A percentile compares a stretch with the other conserved stretches of the same genome.
Evolutionary conservation across 768 basidiomycete genomes (phyloP).

Genomic region (Pilatotrama ljubarskyi): DNA sequence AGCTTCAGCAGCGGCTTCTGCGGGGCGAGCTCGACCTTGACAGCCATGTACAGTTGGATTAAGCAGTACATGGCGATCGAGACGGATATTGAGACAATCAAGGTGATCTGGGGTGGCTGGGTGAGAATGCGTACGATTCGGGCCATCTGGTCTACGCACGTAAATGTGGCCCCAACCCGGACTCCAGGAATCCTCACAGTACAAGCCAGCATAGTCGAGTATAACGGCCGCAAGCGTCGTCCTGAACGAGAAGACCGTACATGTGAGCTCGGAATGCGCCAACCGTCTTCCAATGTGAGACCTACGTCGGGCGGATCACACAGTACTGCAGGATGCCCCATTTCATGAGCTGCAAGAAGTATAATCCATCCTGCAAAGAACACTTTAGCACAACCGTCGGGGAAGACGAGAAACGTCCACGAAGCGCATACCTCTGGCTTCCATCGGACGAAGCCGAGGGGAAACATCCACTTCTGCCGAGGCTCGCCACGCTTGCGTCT

Average conservation of each 20-base stretch:
- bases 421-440: constrained; percentile 53
- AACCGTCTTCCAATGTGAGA: background rate
- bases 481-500: constrained; percentile 44
- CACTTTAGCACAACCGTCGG: background rate
- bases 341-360: constrained; percentile 74
- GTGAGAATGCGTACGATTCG: background rate
- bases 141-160: constrained; percentile 37
- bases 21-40: constrained; percentile 53
- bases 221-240: constrained; percentile 64
- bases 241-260: constrained; percentile 26
- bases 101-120: constrained; percentile 44
- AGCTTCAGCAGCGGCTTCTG: constrained; percentile 67
- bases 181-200: constrained; percentile 72
- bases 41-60: constrained; percentile 65
- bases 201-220: constrained; percentile 62
- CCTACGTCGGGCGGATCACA: constrained; percentile 59
- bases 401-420: background rate
- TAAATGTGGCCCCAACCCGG: constrained; percentile 70
- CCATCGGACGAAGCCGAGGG: constrained; percentile 60
- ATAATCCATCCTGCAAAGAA: constrained; percentile 54
- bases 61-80: constrained; percentile 78
- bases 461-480: constrained; percentile 66
- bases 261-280: background rate
- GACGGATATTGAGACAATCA: constrained; percentile 68
- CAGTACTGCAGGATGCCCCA: constrained; percentile 78